Conservation (phyloP, 2,329 filamentous ascomycete genomes). For the Phaeosphaeria sp. region DNA sequence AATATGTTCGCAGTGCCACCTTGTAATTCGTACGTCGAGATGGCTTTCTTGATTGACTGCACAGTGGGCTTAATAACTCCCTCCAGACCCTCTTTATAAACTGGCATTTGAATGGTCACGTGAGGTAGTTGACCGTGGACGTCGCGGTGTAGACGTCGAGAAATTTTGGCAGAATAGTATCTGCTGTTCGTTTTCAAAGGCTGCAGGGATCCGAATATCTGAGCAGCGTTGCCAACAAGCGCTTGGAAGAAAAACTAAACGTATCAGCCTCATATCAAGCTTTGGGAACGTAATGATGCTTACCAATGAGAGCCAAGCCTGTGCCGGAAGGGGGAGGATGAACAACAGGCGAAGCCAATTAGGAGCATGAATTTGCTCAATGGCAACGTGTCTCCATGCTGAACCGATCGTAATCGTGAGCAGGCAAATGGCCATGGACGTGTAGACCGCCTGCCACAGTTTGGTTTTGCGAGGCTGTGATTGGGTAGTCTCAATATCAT, state of each 20-base stretch:
- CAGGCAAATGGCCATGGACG: constrained; percentile 60
- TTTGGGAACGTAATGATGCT: constrained; percentile 13
- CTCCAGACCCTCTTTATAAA: constrained; percentile 83
- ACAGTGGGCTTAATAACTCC: constrained; percentile 80
- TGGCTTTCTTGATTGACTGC: constrained; percentile 74
- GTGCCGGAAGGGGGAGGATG: constrained; percentile 58
- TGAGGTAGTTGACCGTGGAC: constrained; percentile 67
- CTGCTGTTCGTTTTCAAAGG: constrained; percentile 79
- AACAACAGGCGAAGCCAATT: constrained; percentile 63
- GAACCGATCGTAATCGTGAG: constrained; percentile 61
- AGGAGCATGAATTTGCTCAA: constrained; percentile 61
- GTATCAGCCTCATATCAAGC: constrained; percentile 7
- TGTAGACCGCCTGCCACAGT: constrained; percentile 63
- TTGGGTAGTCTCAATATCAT: constrained; percentile 34
- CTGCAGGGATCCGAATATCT: constrained; percentile 76
- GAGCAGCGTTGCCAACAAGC: constrained; percentile 31
- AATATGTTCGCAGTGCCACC: constrained; percentile 73
- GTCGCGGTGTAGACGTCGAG: constrained; percentile 59
- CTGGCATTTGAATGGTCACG: constrained; percentile 79
- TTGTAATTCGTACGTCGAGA: constrained; percentile 58
- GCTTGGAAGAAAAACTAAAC: constrained; percentile 42
- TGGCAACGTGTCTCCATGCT: constrained; percentile 63
- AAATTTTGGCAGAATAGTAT: constrained; percentile 73
- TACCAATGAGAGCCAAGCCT: constrained; percentile 65
- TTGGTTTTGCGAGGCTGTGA: constrained; percentile 56